Percentiles rank a stretch among this genome's conserved stretches.
Conservation (phyloP, 108 stramenopile species). For the Nannochloropsis granulata region DNA sequence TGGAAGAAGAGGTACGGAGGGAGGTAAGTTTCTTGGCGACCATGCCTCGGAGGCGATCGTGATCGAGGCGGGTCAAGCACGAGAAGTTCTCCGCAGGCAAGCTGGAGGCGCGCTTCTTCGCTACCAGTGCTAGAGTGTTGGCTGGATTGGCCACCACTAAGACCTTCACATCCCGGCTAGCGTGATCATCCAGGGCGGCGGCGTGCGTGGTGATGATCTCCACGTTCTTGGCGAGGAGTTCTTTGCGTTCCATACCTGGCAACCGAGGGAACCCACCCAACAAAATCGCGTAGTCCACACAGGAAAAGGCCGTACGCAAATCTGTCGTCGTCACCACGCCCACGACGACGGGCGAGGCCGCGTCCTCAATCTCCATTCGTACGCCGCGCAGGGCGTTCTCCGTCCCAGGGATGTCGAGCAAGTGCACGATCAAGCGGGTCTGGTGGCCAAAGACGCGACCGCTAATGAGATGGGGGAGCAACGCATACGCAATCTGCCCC, state of each 20-base stretch:
- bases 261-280: slow-evolving; percentile 44
- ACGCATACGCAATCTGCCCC: slow-evolving; percentile 37
- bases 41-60: slow-evolving; percentile 39
- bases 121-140: slow-evolving; percentile 45
- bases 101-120: slow-evolving; percentile 26
- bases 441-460: slow-evolving; percentile 29
- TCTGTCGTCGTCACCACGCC: slow-evolving; percentile 35
- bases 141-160: slow-evolving; percentile 48
- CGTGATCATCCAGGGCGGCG: slow-evolving; percentile 28
- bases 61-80: slow-evolving; percentile 48
- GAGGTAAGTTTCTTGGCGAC: not conserved
- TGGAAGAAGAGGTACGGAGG: not conserved
- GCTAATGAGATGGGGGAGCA: slow-evolving; percentile 21
- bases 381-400: slow-evolving; percentile 25
- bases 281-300: slow-evolving; percentile 37
- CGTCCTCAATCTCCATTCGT: slow-evolving; percentile 42
- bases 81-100: slow-evolving; percentile 44
- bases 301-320: slow-evolving; percentile 33
- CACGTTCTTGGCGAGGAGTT: slow-evolving; percentile 42
- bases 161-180: slow-evolving; percentile 39
- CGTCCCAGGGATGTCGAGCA: slow-evolving; percentile 43
- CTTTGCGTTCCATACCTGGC: slow-evolving; percentile 45
- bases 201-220: slow-evolving; percentile 41
- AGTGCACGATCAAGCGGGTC: not conserved
- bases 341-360: slow-evolving; percentile 28